Percentiles rank a stretch among this genome's conserved stretches.
Evolutionary conservation across 1,284 basidiomycete genomes (phyloP).

Genomic region (Paramarasmius palmivorus): DNA sequence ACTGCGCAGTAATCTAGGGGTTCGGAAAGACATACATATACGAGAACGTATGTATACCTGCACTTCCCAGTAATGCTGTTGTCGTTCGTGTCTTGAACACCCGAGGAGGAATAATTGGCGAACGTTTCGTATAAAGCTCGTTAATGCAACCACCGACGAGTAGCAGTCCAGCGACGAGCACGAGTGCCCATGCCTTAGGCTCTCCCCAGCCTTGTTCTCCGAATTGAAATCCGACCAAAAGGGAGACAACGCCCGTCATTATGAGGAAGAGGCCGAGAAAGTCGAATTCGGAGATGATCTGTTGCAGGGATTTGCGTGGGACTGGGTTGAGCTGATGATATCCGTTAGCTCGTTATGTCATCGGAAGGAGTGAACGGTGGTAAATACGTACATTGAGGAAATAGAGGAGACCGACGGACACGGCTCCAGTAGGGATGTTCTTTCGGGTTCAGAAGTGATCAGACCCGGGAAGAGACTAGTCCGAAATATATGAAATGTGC

Average conservation of each 20-base stretch:
- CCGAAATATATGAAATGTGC: slow-evolving; percentile 18
- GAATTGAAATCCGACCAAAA: slow-evolving; percentile 61
- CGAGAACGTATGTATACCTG: not conserved
- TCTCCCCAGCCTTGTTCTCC: not conserved
- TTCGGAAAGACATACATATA: too few species aligned
- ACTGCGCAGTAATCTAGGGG: too few species aligned
- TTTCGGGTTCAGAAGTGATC: not conserved
- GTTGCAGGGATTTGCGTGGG: slow-evolving; percentile 34
- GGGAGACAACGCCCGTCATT: slow-evolving; percentile 52
- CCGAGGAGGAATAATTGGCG: not conserved
- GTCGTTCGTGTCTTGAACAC: slow-evolving; percentile 2
- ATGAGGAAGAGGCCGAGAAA: slow-evolving; percentile 53
- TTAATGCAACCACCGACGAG: not conserved
- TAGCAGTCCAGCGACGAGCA: not conserved
- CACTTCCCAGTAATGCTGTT: not conserved
- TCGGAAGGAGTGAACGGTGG: not conserved
- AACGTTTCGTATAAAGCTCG: not conserved
- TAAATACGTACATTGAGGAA: slow-evolving; percentile 26
- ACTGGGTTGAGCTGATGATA: slow-evolving; percentile 54
- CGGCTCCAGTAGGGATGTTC: slow-evolving; percentile 41
- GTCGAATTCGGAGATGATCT: slow-evolving; percentile 50
- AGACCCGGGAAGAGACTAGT: not conserved
- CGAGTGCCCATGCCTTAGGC: not conserved
- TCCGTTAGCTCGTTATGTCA: not conserved
- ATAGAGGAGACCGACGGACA: slow-evolving; percentile 43